Percentiles rank a stretch among this genome's conserved stretches.
These are phyloP conservation scores for Erythrobasidium yunnanense DNA, from an alignment of 768 basidiomycete genomes.

Conservation along the genomic window DNA sequence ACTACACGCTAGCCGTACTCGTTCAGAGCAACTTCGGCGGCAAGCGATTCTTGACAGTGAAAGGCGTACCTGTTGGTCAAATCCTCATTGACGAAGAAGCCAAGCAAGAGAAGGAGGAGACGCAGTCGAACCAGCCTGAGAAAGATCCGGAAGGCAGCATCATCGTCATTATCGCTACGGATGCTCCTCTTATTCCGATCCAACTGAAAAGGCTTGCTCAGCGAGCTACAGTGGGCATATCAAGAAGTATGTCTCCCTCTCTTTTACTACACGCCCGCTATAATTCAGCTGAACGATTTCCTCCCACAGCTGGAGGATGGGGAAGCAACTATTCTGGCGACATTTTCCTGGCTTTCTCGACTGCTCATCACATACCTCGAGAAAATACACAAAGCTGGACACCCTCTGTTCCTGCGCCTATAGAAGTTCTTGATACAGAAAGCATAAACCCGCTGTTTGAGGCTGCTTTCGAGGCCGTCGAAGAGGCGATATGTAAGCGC, in stretches of 20 bases:
- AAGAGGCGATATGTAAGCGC: slow-evolving; percentile 23
- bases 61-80: slow-evolving; percentile 22
- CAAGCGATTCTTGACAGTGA: slow-evolving; percentile 15
- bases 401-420: slow-evolving; percentile 4
- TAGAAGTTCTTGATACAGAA: slow-evolving; percentile 21
- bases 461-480: slow-evolving; percentile 13
- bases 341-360: slow-evolving; percentile 26
- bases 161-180: slow-evolving; percentile 21
- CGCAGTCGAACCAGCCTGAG: neutral
- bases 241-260: neutral
- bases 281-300: neutral
- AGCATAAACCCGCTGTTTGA: slow-evolving; percentile 25
- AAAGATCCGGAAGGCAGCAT: slow-evolving; percentile 21
- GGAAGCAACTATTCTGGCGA: slow-evolving; percentile 23
- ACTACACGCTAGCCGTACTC: slow-evolving; percentile 19
- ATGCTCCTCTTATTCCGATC: slow-evolving; percentile 24
- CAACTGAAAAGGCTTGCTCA: slow-evolving; percentile 21
- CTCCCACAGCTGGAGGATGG: slow-evolving; percentile 16
- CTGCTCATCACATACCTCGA: slow-evolving; percentile 20
- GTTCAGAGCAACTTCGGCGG: slow-evolving; percentile 26
- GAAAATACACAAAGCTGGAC: slow-evolving; percentile 27
- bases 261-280: neutral
- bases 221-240: slow-evolving; percentile 14
- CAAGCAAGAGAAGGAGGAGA: neutral
- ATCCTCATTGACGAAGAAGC: slow-evolving; percentile 11